phyloP scores from a whole-genome alignment of 495 filamentous ascomycete species.

The Pyrenula aspistea region DNA sequence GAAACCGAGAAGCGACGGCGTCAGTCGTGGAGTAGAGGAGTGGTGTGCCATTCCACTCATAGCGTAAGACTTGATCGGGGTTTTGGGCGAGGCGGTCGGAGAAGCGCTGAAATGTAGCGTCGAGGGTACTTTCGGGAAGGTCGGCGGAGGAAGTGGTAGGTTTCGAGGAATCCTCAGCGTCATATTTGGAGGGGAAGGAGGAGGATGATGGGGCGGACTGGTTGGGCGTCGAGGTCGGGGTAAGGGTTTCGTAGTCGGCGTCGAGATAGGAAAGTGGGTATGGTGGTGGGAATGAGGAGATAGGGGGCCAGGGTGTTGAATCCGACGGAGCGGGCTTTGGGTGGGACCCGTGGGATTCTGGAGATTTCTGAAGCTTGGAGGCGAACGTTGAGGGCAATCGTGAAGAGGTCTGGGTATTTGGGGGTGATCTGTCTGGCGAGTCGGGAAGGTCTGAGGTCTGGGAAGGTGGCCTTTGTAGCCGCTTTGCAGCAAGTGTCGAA shows the following conservation, averaged over 20 bases:
- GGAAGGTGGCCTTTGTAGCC: not conserved
- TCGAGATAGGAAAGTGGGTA: slow-evolving; percentile 77
- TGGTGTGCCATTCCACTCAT: slow-evolving; percentile 73
- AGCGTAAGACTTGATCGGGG: slow-evolving; percentile 86
- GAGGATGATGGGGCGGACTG: slow-evolving; percentile 47
- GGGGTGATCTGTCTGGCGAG: not conserved
- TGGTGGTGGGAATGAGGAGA: slow-evolving; percentile 47
- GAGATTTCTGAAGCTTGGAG: slow-evolving; percentile 43
- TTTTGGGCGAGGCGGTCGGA: slow-evolving; percentile 82
- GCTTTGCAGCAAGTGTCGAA: not conserved
- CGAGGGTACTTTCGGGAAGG: slow-evolving; percentile 69
- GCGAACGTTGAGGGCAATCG: slow-evolving; percentile 63
- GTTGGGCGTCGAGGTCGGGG: slow-evolving; percentile 29
- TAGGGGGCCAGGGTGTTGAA: slow-evolving; percentile 60
- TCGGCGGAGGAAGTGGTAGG: slow-evolving; percentile 53
- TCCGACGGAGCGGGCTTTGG: slow-evolving; percentile 21
- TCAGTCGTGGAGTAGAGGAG: slow-evolving; percentile 73
- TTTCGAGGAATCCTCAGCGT: slow-evolving; percentile 19
- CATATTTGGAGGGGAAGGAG: slow-evolving; percentile 41
- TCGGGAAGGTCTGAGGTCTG: not conserved
- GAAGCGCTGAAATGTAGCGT: slow-evolving; percentile 82
- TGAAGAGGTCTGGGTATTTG: slow-evolving; percentile 15
- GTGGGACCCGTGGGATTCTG: slow-evolving; percentile 23
- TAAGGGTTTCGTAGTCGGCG: slow-evolving; percentile 83
- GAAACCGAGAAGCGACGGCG: slow-evolving; percentile 53